Conservation (phyloP, 208 protist genomes). For the Herpetomonas samuelpessoai region DNA sequence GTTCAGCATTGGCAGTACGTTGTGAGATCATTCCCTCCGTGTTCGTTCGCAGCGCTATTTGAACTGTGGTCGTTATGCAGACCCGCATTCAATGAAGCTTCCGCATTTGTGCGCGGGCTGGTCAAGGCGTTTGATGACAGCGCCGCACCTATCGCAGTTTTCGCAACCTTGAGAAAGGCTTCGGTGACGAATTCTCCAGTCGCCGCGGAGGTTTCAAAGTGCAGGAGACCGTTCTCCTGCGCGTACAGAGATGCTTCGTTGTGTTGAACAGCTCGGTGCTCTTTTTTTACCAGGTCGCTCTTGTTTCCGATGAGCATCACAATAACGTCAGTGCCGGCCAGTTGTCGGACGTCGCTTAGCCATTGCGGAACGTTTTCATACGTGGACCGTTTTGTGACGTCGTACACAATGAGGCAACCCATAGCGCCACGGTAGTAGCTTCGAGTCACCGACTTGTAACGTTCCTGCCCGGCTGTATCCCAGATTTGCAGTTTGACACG, state of each 20-base stretch:
- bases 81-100: no score
- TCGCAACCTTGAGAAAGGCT: slow-evolving; percentile 88
- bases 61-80: no score
- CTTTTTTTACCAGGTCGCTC: slow-evolving; percentile 81
- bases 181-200: slow-evolving; percentile 94
- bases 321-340: slow-evolving; percentile 86
- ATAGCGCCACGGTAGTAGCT: slow-evolving; percentile 97
- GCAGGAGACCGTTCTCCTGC: slow-evolving; percentile 86
- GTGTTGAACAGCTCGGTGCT: slow-evolving; percentile 85
- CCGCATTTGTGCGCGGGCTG: no score
- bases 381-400: slow-evolving; percentile 95
- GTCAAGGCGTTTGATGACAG: no score
- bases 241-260: slow-evolving; percentile 94
- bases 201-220: slow-evolving; percentile 90
- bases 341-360: slow-evolving; percentile 94
- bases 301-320: slow-evolving; percentile 95
- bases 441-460: slow-evolving; percentile 98
- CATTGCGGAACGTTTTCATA: slow-evolving; percentile 96
- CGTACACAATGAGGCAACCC: slow-evolving; percentile 98
- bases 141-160: slow-evolving; percentile 49
- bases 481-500: slow-evolving; percentile 98
- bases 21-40: no score
- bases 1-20: no score
- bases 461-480: slow-evolving; percentile 97
- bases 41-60: no score